phyloP scores from a whole-genome alignment of 2,329 filamentous ascomycete genomes.

The Hypomyces rosellus region DNA sequence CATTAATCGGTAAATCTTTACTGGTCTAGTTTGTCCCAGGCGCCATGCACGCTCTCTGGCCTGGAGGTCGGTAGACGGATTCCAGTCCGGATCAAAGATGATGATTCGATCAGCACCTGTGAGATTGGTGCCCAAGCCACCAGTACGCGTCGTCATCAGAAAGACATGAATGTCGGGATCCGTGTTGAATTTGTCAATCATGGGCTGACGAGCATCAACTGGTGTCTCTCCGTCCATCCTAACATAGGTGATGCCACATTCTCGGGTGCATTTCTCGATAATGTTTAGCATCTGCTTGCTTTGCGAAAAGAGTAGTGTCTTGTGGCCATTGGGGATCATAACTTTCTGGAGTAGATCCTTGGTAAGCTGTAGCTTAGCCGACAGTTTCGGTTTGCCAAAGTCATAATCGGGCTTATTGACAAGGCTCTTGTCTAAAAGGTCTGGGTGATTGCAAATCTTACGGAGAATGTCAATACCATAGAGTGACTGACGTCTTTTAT shows the following conservation, averaged over 20 bases:
- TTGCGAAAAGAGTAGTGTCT: slow-evolving; percentile 88
- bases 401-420: slow-evolving; percentile 57
- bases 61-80: slow-evolving; percentile 92
- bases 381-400: slow-evolving; percentile 73
- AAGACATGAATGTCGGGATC: slow-evolving; percentile 77
- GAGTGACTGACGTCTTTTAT: slow-evolving; percentile 68
- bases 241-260: slow-evolving; percentile 67
- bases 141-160: slow-evolving; percentile 89
- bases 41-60: slow-evolving; percentile 94
- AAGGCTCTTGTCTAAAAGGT: slow-evolving; percentile 63
- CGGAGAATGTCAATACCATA: slow-evolving; percentile 87
- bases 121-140: slow-evolving; percentile 86
- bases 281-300: slow-evolving; percentile 95
- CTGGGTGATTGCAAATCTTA: slow-evolving; percentile 97
- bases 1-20: slow-evolving; percentile 97
- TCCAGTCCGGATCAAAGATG: slow-evolving; percentile 98
- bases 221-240: slow-evolving; percentile 92
- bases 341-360: slow-evolving; percentile 72
- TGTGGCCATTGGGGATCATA: slow-evolving; percentile 88
- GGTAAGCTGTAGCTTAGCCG: slow-evolving; percentile 93
- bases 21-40: slow-evolving; percentile 87
- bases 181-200: slow-evolving; percentile 91
- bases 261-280: slow-evolving; percentile 70
- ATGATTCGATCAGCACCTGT: slow-evolving; percentile 95
- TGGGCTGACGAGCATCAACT: slow-evolving; percentile 77